These are phyloP conservation scores for Kodamaea fungicola DNA, from an alignment of 1,139 yeast genomes.

Conservation along the genomic window DNA sequence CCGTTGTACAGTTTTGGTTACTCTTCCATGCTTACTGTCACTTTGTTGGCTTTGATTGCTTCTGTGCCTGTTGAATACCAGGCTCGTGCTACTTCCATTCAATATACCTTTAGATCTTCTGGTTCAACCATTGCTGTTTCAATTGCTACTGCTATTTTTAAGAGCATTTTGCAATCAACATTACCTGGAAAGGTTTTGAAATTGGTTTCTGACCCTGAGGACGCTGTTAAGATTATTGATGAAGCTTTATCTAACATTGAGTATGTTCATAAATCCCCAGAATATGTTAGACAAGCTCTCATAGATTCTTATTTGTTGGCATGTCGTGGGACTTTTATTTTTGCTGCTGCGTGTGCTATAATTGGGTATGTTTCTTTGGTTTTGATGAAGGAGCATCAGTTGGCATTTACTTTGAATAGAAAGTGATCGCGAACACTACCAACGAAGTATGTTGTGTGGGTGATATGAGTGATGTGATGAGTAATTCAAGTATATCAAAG, in stretches of 20 bases:
- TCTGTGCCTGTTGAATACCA: constrained; percentile 22
- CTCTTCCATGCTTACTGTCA: constrained; percentile 21
- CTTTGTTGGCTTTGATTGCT: constrained; percentile 22
- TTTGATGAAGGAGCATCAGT: constrained; percentile 26
- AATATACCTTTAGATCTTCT: constrained; percentile 24
- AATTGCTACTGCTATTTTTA: constrained; percentile 21
- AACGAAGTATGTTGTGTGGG: too few species aligned
- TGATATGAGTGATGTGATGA: too few species aligned
- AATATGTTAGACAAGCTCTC: constrained; percentile 16
- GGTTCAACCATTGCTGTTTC: constrained; percentile 26
- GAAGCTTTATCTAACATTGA: constrained; percentile 19
- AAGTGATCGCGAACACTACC: too few species aligned
- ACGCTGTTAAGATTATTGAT: constrained; percentile 16
- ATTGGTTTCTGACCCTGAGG: constrained; percentile 18
- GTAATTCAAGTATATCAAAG: too few species aligned
- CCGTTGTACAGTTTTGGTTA: constrained; percentile 21
- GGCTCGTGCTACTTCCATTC: constrained; percentile 24
- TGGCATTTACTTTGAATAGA: constrained; percentile 37
- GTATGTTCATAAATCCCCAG: constrained; percentile 18
- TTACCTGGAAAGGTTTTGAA: constrained; percentile 15
- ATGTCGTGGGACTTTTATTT: constrained; percentile 18
- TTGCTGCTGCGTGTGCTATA: constrained; percentile 14
- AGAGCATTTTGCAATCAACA: constrained; percentile 12
- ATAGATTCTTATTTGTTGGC: constrained; percentile 17
- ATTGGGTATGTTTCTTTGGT: constrained; percentile 17